These are phyloP conservation scores for Centrapalus pauciflorus DNA, from an alignment of 129 eudicot genomes.

Conservation along the genomic window DNA sequence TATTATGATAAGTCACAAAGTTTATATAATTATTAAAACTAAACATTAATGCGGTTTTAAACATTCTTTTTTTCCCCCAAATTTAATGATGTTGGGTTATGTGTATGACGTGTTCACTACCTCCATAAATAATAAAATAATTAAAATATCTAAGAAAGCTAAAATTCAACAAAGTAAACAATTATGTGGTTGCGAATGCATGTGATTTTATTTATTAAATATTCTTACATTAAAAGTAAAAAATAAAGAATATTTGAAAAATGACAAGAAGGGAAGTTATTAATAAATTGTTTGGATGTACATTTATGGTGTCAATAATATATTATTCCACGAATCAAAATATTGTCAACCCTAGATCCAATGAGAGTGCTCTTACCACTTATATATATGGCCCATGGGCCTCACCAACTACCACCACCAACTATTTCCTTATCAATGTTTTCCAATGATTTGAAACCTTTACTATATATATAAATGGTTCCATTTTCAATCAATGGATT, in stretches of 20 bases:
- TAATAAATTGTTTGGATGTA: background rate
- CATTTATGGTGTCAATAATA: background rate
- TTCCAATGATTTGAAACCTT: background rate
- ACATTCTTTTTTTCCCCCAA: background rate
- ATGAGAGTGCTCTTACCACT: conserved; percentile 18
- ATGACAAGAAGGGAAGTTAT: background rate
- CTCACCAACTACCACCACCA: background rate
- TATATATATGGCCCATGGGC: background rate
- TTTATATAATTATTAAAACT: no score
- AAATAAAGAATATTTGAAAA: background rate
- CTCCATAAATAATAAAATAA: conserved; percentile 7
- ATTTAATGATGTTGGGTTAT: background rate
- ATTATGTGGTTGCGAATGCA: background rate
- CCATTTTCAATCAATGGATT: no score
- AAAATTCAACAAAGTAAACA: background rate
- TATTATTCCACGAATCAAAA: background rate
- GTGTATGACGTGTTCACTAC: conserved; percentile 13
- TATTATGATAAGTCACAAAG: no score
- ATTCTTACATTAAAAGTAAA: no score
- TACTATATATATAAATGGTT: no score
- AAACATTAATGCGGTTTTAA: no score
- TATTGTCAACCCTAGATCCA: conserved; percentile 16
- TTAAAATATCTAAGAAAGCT: conserved; percentile 10
- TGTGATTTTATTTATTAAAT: background rate
- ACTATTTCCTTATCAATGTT: background rate